Conservation (phyloP, 345 rosid genomes). For the Xanthoceras sorbifolium region DNA sequence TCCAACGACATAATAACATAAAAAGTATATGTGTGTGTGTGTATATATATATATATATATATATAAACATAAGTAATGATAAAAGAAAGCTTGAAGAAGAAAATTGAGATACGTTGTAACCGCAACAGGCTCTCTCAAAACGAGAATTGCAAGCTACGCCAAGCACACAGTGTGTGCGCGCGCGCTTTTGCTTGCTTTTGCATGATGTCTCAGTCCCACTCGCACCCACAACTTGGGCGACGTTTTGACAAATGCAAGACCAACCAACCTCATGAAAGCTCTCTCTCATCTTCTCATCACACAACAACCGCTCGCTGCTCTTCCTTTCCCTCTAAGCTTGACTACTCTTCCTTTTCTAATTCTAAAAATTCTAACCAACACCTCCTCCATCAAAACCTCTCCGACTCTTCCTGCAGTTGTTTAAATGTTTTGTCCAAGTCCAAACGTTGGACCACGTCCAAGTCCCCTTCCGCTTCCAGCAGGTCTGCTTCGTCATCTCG, state of each 20-base stretch:
- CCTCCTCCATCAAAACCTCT: conserved; percentile 27
- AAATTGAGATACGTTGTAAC: neutral
- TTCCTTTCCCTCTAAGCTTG: conserved; percentile 50
- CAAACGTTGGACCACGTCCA: neutral
- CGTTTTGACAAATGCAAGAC: conserved; percentile 31
- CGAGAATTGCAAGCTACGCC: conserved; percentile 50
- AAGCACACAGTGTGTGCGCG: conserved; percentile 1
- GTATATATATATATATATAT: too few species aligned
- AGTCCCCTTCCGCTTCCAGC: neutral
- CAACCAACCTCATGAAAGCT: conserved; percentile 50
- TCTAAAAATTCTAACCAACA: conserved; percentile 29
- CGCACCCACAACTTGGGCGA: conserved; percentile 12
- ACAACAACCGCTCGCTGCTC: conserved; percentile 31
- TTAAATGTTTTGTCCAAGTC: conserved; percentile 25
- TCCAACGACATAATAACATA: too few species aligned
- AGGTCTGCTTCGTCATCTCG: neutral
- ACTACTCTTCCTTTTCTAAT: conserved; percentile 12
- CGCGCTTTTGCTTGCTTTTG: neutral
- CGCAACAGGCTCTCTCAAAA: neutral
- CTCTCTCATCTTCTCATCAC: conserved; percentile 47
- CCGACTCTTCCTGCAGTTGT: neutral
- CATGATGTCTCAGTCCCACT: conserved; percentile 24
- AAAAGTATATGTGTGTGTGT: too few species aligned
- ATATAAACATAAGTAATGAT: neutral
- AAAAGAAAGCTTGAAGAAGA: neutral